Evolutionary conservation across 1,284 basidiomycete genomes (phyloP).

Genomic region (Kwoniella shivajii): DNA sequence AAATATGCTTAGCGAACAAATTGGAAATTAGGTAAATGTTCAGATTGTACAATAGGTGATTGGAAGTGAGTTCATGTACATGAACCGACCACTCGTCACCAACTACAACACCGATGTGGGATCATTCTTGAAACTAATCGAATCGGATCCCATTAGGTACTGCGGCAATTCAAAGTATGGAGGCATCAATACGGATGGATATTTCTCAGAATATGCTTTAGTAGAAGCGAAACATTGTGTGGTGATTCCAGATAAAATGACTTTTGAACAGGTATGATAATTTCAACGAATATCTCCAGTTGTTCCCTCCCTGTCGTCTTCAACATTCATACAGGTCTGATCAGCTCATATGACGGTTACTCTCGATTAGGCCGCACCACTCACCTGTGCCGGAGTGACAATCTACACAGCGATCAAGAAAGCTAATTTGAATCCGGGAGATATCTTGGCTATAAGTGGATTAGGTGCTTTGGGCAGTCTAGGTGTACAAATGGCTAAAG

Average conservation of each 20-base stretch:
- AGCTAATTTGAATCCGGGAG: slow-evolving; percentile 21
- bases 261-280: slow-evolving; percentile 30
- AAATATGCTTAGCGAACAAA: not conserved
- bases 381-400: slow-evolving; percentile 37
- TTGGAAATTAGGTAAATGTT: slow-evolving; percentile 17
- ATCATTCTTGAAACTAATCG: not conserved
- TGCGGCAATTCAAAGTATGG: slow-evolving; percentile 25
- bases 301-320: not conserved
- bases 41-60: slow-evolving; percentile 25
- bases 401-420: slow-evolving; percentile 34
- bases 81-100: no score
- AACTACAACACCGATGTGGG: no score
- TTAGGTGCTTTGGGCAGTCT: slow-evolving; percentile 33
- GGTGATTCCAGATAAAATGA: slow-evolving; percentile 23
- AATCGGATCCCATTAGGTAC: slow-evolving; percentile 10
- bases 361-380: slow-evolving; percentile 27
- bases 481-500: slow-evolving; percentile 38
- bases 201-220: slow-evolving; percentile 33
- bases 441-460: slow-evolving; percentile 34
- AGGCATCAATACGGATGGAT: slow-evolving; percentile 30
- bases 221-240: slow-evolving; percentile 23
- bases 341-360: not conserved
- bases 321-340: not conserved
- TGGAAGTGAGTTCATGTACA: slow-evolving; percentile 15
- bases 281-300: not conserved